Percentiles rank a stretch among this genome's conserved stretches.
Evolutionary conservation across 805 yeast species (phyloP).

Genomic region (Ogataea siamensis): DNA sequence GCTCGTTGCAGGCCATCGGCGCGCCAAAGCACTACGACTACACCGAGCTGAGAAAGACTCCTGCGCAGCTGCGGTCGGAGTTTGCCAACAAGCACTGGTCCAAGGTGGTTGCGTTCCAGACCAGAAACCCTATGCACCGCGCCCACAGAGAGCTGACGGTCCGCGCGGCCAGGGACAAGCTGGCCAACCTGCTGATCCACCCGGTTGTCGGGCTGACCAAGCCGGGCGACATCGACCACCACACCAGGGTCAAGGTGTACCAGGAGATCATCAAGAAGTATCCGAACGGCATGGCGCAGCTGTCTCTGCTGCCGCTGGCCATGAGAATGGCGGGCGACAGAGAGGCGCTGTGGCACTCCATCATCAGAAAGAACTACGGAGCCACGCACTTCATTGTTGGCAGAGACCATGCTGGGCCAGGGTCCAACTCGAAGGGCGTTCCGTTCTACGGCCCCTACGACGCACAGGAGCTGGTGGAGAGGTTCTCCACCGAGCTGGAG

Average conservation of each 20-base stretch:
- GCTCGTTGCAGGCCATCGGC: constrained; percentile 77
- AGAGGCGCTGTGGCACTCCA: constrained; percentile 98
- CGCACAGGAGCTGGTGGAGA: constrained; percentile 85
- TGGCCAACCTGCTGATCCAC: constrained; percentile 85
- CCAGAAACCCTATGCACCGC: constrained; percentile 98
- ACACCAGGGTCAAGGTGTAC: constrained; percentile 94
- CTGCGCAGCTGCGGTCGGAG: constrained; percentile 84
- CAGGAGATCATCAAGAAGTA: constrained; percentile 88
- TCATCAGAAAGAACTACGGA: constrained; percentile 93
- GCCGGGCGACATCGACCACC: constrained; percentile 98
- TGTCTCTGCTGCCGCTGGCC: constrained; percentile 87
- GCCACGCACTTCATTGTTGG: constrained; percentile 97
- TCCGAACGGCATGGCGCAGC: constrained; percentile 90
- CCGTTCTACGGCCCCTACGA: constrained; percentile 97
- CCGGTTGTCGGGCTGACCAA: constrained; percentile 97
- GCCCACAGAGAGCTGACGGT: constrained; percentile 96
- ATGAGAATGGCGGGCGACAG: constrained; percentile 99
- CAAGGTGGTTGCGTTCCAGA: constrained; percentile 92
- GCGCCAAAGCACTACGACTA: constrained; percentile 90
- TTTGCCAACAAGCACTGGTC: constrained; percentile 81
- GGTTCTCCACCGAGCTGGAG: constrained; percentile 71
- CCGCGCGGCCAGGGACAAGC: constrained; percentile 91
- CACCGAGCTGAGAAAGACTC: constrained; percentile 82
- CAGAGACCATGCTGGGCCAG: constrained; percentile 98
- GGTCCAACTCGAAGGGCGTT: constrained; percentile 78